Conservation (phyloP, 495 filamentous ascomycete genomes). For the Penicillium cosmopolitanum region DNA sequence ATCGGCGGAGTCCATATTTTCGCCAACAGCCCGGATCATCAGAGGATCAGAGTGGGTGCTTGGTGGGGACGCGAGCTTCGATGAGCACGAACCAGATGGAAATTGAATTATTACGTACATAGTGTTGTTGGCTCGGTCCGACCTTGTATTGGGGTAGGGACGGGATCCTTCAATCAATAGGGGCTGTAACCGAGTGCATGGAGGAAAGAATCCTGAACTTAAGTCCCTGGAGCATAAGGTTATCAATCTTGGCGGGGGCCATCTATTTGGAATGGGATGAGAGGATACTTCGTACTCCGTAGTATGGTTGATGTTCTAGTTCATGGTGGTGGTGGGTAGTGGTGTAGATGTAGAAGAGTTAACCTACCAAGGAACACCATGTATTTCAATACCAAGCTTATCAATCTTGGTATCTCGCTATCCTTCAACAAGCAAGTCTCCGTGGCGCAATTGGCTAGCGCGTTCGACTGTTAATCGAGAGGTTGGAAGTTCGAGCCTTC, state of each 20-base stretch:
- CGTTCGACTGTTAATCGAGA: constrained; percentile 56
- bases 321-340: too few species aligned
- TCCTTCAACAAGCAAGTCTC: constrained; percentile 26
- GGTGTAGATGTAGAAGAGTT: too few species aligned
- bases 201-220: neutral
- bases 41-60: neutral
- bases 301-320: neutral
- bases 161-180: constrained; percentile 3
- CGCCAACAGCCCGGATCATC: neutral
- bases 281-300: neutral
- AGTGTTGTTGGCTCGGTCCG: neutral
- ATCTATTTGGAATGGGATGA: neutral
- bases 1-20: neutral
- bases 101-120: neutral
- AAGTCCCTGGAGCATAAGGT: too few species aligned
- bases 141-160: neutral
- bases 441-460: constrained; percentile 56
- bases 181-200: neutral
- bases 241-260: too few species aligned
- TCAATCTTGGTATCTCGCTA: too few species aligned
- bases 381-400: too few species aligned
- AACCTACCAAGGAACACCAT: too few species aligned
- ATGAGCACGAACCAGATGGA: neutral
- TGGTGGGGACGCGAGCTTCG: neutral
- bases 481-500: constrained; percentile 54